Conservation (phyloP, 768 basidiomycete genomes). For the Collybia mongolica region DNA sequence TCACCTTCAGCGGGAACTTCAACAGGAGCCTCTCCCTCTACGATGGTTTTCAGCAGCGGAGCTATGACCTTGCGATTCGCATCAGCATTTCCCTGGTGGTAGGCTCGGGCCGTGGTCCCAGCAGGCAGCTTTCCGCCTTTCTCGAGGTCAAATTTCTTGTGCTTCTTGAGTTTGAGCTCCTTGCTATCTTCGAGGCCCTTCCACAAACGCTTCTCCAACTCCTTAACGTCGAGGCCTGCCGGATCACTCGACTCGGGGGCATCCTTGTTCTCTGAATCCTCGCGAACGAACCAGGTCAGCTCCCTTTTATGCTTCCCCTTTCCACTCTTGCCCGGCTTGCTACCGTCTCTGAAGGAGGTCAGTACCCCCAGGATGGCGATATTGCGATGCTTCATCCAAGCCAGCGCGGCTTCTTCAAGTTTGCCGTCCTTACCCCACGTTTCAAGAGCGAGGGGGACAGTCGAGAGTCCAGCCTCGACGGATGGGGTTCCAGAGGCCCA, state of each 20-base stretch:
- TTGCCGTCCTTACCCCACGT: slow-evolving; percentile 48
- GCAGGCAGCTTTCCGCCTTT: slow-evolving; percentile 28
- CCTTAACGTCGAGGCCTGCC: slow-evolving; percentile 27
- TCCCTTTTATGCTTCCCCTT: slow-evolving; percentile 65
- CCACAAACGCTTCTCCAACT: slow-evolving; percentile 50
- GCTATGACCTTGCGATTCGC: slow-evolving; percentile 68
- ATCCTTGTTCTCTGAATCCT: slow-evolving; percentile 22
- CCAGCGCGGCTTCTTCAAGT: slow-evolving; percentile 35
- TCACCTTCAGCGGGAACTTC: no score
- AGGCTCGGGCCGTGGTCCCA: slow-evolving; percentile 45
- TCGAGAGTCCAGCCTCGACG: slow-evolving; percentile 74
- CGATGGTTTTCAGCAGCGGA: slow-evolving; percentile 58
- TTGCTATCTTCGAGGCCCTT: slow-evolving; percentile 55
- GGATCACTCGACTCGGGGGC: no score
- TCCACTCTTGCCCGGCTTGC: slow-evolving; percentile 21
- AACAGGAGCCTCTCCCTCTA: slow-evolving; percentile 34
- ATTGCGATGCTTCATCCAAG: slow-evolving; percentile 66
- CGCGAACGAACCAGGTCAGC: slow-evolving; percentile 62
- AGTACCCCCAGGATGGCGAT: slow-evolving; percentile 77
- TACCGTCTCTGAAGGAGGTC: slow-evolving; percentile 60
- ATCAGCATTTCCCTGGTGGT: slow-evolving; percentile 62
- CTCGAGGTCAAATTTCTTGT: slow-evolving; percentile 38
- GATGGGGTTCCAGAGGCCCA: slow-evolving; percentile 32
- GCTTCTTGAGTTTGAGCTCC: slow-evolving; percentile 51
- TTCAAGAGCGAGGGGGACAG: slow-evolving; percentile 72